phyloP scores from a whole-genome alignment of 2,329 filamentous ascomycete genomes.

The Simplicillium aogashimaense region DNA sequence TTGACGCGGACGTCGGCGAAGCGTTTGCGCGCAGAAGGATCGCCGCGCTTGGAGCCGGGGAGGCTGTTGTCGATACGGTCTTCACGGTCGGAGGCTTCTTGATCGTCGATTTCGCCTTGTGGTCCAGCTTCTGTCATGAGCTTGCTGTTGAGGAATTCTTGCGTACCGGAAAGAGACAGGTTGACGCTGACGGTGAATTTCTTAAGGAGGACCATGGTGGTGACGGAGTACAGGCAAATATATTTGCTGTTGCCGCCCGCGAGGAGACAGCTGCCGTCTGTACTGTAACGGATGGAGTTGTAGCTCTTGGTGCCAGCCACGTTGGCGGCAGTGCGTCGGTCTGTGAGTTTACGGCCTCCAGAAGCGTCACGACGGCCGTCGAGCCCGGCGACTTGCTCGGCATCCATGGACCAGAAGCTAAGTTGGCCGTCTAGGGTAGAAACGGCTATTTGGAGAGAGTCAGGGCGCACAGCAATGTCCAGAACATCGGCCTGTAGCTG shows the following conservation, averaged over 20 bases:
- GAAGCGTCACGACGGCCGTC: conserved; percentile 90
- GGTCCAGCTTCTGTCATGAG: conserved; percentile 86
- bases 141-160: conserved; percentile 93
- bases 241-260: conserved; percentile 97
- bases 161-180: conserved; percentile 88
- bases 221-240: conserved; percentile 93
- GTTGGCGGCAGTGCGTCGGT: conserved; percentile 86
- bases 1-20: conserved; percentile 77
- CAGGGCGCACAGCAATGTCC: conserved; percentile 76
- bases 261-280: conserved; percentile 81
- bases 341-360: conserved; percentile 78
- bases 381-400: conserved; percentile 73
- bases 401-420: conserved; percentile 92
- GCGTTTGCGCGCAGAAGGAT: conserved; percentile 68
- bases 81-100: conserved; percentile 82
- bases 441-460: conserved; percentile 82
- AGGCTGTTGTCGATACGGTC: conserved; percentile 70
- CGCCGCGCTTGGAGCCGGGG: conserved; percentile 74
- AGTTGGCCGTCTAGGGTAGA: conserved; percentile 90
- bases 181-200: conserved; percentile 96
- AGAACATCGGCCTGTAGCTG: conserved; percentile 88
- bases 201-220: conserved; percentile 81
- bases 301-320: conserved; percentile 85
- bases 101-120: conserved; percentile 72
- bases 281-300: conserved; percentile 78